Evolutionary conservation across 2,329 filamentous ascomycete genomes (phyloP).

Genomic region (Claviceps citrina): DNA sequence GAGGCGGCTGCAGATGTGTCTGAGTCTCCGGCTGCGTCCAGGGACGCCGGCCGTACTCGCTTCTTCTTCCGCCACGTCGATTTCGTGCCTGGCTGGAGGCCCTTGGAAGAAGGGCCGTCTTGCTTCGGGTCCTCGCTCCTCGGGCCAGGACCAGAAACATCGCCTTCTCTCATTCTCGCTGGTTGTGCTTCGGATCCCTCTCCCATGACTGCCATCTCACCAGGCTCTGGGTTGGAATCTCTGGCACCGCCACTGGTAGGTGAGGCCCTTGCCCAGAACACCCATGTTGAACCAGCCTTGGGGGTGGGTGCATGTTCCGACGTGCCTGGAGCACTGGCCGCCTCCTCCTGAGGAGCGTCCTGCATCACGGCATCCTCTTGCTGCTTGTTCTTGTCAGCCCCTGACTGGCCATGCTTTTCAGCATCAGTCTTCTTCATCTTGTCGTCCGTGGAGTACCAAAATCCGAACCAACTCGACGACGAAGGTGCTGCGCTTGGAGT

Average conservation of each 20-base stretch:
- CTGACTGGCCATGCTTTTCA: conserved; percentile 1
- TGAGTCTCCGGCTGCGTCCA: conserved; percentile 26
- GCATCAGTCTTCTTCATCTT: conserved; percentile 1
- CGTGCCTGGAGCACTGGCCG: conserved; percentile 11
- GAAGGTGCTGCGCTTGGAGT: conserved; percentile 8
- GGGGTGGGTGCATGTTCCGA: conserved; percentile 22
- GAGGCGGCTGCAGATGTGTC: conserved; percentile 14
- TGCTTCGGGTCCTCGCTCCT: conserved; percentile 19
- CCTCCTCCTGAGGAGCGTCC: conserved; percentile 24
- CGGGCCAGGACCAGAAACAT: conserved; percentile 24
- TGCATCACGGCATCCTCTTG: conserved; percentile 28
- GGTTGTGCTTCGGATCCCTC: conserved; percentile 42
- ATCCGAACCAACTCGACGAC: conserved; percentile 25
- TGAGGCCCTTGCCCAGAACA: conserved; percentile 58
- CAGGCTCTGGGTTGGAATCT: conserved; percentile 23
- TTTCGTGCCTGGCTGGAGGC: conserved; percentile 17
- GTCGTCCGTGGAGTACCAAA: conserved; percentile 19
- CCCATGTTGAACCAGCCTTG: conserved; percentile 54
- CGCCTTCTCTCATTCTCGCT: conserved; percentile 28
- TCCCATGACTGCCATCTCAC: conserved; percentile 41
- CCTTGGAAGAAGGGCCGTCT: conserved; percentile 11
- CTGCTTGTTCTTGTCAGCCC: conserved; percentile 9
- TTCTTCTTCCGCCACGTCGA: conserved; percentile 29
- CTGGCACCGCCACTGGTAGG: conserved; percentile 20
- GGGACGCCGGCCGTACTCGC: conserved; percentile 29